phyloP scores from a whole-genome alignment of 2,329 filamentous ascomycete species.

The Madurella mycetomatis region DNA sequence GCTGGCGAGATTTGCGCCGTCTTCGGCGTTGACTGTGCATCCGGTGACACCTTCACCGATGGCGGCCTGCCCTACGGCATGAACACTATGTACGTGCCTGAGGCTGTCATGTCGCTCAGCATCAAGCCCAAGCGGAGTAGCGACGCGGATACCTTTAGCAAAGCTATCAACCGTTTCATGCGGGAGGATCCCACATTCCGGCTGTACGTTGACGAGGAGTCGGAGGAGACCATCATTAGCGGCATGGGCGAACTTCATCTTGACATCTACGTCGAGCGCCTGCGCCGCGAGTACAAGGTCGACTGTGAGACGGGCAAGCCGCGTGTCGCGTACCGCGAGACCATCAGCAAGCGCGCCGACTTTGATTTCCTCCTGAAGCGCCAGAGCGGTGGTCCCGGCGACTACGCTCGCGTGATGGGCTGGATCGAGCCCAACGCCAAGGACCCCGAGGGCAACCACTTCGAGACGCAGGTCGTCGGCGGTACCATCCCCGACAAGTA shows the following conservation, averaged over 20 bases:
- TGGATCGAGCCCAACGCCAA: constrained; percentile 81
- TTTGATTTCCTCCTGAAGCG: constrained; percentile 95
- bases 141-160: constrained; percentile 91
- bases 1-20: constrained; percentile 98
- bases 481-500: constrained; percentile 95
- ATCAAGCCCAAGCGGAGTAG: constrained; percentile 94
- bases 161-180: constrained; percentile 98
- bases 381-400: constrained; percentile 91
- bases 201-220: constrained; percentile 86
- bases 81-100: constrained; percentile 97
- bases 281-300: constrained; percentile 93
- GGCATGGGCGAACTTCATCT: constrained; percentile 98
- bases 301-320: constrained; percentile 95
- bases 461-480: constrained; percentile 82
- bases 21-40: constrained; percentile 96
- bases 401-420: constrained; percentile 88
- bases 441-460: constrained; percentile 68
- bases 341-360: constrained; percentile 70
- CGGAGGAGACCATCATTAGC: constrained; percentile 93
- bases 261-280: constrained; percentile 95
- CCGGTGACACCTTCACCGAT: constrained; percentile 96
- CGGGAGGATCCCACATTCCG: constrained; percentile 97
- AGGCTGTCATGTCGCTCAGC: constrained; percentile 95
- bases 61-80: constrained; percentile 89
- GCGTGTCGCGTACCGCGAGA: constrained; percentile 95